Conservation (phyloP, 2,329 filamentous ascomycete genomes). For the Penicillium polonicum region DNA sequence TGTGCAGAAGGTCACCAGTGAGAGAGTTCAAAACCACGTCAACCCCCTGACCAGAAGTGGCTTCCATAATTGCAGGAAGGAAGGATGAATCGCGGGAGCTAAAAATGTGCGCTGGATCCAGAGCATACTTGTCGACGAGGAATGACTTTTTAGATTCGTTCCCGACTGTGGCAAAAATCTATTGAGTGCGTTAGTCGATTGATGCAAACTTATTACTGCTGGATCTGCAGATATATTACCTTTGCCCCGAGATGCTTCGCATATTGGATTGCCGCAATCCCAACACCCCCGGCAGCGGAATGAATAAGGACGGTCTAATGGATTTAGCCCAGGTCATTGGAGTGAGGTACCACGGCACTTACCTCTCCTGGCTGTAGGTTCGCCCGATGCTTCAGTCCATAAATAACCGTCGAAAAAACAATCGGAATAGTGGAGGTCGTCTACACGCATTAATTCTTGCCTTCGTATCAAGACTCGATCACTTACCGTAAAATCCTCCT, state of each 20-base stretch:
- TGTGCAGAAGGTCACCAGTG: conserved; percentile 24
- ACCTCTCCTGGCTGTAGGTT: not conserved
- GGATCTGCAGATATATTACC: not conserved
- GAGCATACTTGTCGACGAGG: conserved; percentile 8
- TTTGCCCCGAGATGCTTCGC: conserved; percentile 3
- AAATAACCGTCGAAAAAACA: not conserved
- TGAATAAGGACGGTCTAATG: conserved; percentile 20
- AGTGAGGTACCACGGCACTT: not conserved
- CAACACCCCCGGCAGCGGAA: conserved; percentile 14
- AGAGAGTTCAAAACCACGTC: conserved; percentile 23
- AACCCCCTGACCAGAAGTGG: not conserved
- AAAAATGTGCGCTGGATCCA: conserved; percentile 24
- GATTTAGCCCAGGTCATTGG: not conserved
- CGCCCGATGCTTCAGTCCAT: not conserved
- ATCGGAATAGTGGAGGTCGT: not conserved
- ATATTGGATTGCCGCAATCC: conserved; percentile 19
- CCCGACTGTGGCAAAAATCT: conserved; percentile 21
- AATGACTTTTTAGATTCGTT: conserved; percentile 17
- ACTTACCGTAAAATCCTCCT: not conserved
- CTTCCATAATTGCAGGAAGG: not conserved
- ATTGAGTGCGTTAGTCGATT: not conserved
- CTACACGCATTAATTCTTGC: not conserved
- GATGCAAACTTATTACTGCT: not conserved
- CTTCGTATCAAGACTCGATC: not conserved
- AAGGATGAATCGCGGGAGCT: conserved; percentile 10